Percentiles rank a stretch among this genome's conserved stretches.
These are phyloP conservation scores for Kwoniella shivajii DNA, from an alignment of 1,284 basidiomycete species.

Conservation along the genomic window DNA sequence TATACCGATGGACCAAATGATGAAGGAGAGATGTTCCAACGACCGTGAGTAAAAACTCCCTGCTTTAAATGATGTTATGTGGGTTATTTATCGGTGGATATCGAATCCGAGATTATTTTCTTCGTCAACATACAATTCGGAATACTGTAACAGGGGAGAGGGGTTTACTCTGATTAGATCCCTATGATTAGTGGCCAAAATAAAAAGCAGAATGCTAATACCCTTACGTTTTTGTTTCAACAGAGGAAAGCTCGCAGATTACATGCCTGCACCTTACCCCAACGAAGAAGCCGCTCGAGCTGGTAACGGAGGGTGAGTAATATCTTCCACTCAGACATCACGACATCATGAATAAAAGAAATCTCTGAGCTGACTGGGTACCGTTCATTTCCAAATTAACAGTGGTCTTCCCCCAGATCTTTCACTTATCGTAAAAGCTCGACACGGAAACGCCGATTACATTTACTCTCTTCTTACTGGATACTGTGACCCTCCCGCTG, in stretches of 20 bases:
- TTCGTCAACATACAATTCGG: too few relatives aligned
- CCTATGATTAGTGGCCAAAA: too few relatives aligned
- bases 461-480: conserved; percentile 96
- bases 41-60: conserved; percentile 66
- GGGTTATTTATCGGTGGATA: too few relatives aligned
- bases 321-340: neutral
- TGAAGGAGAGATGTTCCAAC: conserved; percentile 96
- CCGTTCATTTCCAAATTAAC: conserved; percentile 2
- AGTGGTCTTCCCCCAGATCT: conserved; percentile 95
- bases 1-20: conserved; percentile 96
- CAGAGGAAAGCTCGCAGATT: conserved; percentile 70
- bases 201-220: neutral
- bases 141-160: too few relatives aligned
- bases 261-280: conserved; percentile 92
- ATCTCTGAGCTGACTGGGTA: neutral
- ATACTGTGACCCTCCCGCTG: conserved; percentile 95
- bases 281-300: conserved; percentile 98
- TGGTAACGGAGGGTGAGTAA: conserved; percentile 68
- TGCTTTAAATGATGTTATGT: neutral
- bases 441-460: conserved; percentile 96
- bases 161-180: too few relatives aligned
- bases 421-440: conserved; percentile 95
- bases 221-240: neutral
- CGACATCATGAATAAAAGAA: neutral
- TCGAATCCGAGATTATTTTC: too few relatives aligned